phyloP scores from a whole-genome alignment of 495 filamentous ascomycete genomes.

The Aspergillus homomorphus region DNA sequence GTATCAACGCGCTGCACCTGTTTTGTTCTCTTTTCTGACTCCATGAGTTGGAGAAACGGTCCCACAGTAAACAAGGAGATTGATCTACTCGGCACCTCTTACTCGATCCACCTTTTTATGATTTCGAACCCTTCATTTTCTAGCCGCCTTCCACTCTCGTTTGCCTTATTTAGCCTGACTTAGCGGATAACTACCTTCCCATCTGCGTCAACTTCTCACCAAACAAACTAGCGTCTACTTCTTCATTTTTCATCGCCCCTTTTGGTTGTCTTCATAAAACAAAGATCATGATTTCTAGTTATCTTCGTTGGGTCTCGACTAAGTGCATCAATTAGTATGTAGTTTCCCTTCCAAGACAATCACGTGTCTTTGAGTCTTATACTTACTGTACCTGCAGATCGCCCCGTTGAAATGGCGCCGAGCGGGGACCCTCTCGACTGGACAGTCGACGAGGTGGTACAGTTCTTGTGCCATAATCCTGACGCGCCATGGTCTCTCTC shows the following conservation, averaged over 20 bases:
- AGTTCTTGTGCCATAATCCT: constrained; percentile 56
- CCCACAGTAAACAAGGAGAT: too few relatives aligned
- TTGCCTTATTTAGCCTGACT: background rate
- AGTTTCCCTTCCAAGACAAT: background rate
- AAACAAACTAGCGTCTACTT: background rate
- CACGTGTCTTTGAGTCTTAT: background rate
- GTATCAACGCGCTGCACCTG: too few relatives aligned
- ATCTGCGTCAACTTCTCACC: background rate
- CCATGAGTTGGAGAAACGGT: too few relatives aligned
- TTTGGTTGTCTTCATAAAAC: background rate
- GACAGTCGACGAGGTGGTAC: constrained; percentile 62
- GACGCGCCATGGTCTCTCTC: constrained; percentile 42
- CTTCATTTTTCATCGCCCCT: background rate
- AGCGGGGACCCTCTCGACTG: constrained; percentile 63
- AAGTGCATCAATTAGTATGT: background rate
- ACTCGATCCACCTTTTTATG: too few relatives aligned
- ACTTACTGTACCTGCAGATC: background rate
- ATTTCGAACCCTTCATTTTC: background rate
- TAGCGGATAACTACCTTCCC: background rate
- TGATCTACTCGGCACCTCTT: too few relatives aligned
- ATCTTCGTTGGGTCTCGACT: background rate
- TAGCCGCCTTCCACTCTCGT: background rate
- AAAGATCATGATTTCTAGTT: background rate
- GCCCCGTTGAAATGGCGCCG: constrained; percentile 13
- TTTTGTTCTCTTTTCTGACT: too few relatives aligned